These are phyloP conservation scores for Septoria petroselini DNA, from an alignment of 2,329 filamentous ascomycete genomes.

Conservation along the genomic window DNA sequence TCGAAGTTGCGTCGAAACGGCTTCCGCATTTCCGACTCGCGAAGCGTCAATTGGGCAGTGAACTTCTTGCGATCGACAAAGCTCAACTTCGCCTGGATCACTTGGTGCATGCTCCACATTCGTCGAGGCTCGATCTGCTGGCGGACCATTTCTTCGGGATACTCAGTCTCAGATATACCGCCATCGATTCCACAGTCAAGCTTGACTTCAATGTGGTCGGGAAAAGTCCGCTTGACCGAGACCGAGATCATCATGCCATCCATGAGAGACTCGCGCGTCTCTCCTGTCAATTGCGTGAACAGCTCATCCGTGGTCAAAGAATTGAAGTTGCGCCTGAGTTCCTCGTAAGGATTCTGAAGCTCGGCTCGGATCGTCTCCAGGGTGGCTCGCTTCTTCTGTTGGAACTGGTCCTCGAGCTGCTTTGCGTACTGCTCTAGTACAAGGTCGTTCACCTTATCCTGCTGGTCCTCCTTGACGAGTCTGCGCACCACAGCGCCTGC, in stretches of 20 bases:
- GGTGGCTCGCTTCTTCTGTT: constrained; percentile 90
- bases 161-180: constrained; percentile 76
- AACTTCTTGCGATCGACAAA: constrained; percentile 86
- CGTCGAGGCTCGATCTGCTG: constrained; percentile 51
- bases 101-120: constrained; percentile 75
- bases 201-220: constrained; percentile 89
- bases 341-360: constrained; percentile 88
- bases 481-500: constrained; percentile 87
- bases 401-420: constrained; percentile 88
- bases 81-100: constrained; percentile 80
- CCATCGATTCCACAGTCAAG: constrained; percentile 94
- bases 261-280: constrained; percentile 76
- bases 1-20: constrained; percentile 69
- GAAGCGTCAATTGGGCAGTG: constrained; percentile 75
- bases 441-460: constrained; percentile 92
- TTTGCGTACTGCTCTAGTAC: constrained; percentile 96
- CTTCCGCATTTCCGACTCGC: constrained; percentile 73
- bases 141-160: constrained; percentile 65
- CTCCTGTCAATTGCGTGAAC: constrained; percentile 95
- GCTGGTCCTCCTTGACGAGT: constrained; percentile 89
- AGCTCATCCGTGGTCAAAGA: constrained; percentile 70
- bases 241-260: constrained; percentile 93
- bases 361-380: constrained; percentile 95
- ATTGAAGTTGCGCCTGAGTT: constrained; percentile 78
- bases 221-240: constrained; percentile 80